A percentile compares a stretch with the other conserved stretches of the same genome.
Conservation (phyloP, 495 filamentous ascomycete genomes). For the Mycothermus thermophilus region DNA sequence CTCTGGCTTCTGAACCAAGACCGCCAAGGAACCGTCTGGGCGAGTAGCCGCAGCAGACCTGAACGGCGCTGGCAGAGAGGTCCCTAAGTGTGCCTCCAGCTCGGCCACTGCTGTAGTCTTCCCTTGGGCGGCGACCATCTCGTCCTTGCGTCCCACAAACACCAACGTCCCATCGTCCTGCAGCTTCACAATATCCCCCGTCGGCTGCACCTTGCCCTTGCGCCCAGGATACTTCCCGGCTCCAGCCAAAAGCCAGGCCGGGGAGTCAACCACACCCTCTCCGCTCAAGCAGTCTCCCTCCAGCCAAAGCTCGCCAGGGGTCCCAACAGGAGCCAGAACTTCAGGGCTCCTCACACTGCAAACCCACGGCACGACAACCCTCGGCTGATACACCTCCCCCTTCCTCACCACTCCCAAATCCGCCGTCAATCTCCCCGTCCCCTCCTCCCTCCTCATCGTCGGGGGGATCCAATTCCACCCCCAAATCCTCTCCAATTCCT, state of each 20-base stretch:
- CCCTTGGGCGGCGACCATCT: constrained; percentile 15
- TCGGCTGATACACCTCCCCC: constrained; percentile 3
- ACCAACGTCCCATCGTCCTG: constrained; percentile 34
- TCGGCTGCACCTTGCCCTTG: constrained; percentile 34
- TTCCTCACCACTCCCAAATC: background rate
- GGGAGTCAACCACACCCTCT: constrained; percentile 26
- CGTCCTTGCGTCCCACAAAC: constrained; percentile 25
- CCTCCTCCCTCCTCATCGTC: background rate
- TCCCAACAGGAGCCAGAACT: constrained; percentile 47
- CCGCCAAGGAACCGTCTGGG: background rate
- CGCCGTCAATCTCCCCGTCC: background rate
- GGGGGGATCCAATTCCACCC: constrained; percentile 6
- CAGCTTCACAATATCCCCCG: constrained; percentile 44
- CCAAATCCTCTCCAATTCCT: constrained; percentile 6
- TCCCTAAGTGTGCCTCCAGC: constrained; percentile 37
- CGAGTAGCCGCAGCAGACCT: background rate
- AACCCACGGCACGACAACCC: constrained; percentile 12
- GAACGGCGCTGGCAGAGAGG: background rate
- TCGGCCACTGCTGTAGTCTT: constrained; percentile 25
- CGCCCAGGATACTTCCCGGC: background rate
- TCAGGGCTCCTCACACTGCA: constrained; percentile 12
- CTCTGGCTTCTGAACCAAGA: background rate
- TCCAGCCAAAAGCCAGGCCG: constrained; percentile 7
- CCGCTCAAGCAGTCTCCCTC: constrained; percentile 49
- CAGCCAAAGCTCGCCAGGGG: constrained; percentile 62